A percentile compares a stretch with the other conserved stretches of the same genome.
Evolutionary conservation across 2,329 filamentous ascomycete genomes (phyloP).

Genomic region (Zasmidium citrigriseum): DNA sequence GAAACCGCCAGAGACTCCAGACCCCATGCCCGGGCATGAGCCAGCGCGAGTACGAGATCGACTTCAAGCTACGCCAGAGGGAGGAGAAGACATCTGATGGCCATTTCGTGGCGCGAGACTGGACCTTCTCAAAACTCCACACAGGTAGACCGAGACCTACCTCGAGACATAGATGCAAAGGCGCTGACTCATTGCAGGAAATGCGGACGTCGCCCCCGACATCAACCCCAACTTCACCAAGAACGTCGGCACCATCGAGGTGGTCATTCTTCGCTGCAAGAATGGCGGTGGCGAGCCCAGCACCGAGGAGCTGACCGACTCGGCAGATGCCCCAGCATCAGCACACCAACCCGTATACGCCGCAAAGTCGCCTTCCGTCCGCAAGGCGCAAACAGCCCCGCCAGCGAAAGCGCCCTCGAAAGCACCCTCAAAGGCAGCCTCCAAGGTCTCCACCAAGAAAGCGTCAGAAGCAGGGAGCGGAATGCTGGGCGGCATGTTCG

Average conservation of each 20-base stretch:
- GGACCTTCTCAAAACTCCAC: slow-evolving; percentile 55
- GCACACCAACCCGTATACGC: not conserved
- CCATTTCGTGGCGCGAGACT: slow-evolving; percentile 52
- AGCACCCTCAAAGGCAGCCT: slow-evolving; percentile 16
- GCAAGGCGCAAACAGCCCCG: slow-evolving; percentile 8
- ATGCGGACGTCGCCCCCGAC: slow-evolving; percentile 39
- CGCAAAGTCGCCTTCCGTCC: slow-evolving; percentile 13
- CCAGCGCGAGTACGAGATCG: slow-evolving; percentile 41
- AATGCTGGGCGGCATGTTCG: slow-evolving; percentile 29
- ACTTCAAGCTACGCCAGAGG: slow-evolving; percentile 56
- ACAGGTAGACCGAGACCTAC: slow-evolving; percentile 40
- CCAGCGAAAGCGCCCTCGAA: slow-evolving; percentile 12
- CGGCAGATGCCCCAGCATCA: not conserved
- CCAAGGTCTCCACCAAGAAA: slow-evolving; percentile 14
- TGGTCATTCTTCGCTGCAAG: slow-evolving; percentile 48
- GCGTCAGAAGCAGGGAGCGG: slow-evolving; percentile 10
- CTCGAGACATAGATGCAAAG: not conserved
- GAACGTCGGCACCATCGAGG: slow-evolving; percentile 51
- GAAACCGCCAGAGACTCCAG: slow-evolving; percentile 49
- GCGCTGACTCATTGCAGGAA: slow-evolving; percentile 33
- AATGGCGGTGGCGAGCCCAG: not conserved
- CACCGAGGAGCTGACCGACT: not conserved
- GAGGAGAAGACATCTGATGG: slow-evolving; percentile 51
- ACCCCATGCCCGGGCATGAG: slow-evolving; percentile 31
- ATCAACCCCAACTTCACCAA: slow-evolving; percentile 36